Conservation (phyloP, 2,329 filamentous ascomycete genomes). For the Helotiales sp. region DNA sequence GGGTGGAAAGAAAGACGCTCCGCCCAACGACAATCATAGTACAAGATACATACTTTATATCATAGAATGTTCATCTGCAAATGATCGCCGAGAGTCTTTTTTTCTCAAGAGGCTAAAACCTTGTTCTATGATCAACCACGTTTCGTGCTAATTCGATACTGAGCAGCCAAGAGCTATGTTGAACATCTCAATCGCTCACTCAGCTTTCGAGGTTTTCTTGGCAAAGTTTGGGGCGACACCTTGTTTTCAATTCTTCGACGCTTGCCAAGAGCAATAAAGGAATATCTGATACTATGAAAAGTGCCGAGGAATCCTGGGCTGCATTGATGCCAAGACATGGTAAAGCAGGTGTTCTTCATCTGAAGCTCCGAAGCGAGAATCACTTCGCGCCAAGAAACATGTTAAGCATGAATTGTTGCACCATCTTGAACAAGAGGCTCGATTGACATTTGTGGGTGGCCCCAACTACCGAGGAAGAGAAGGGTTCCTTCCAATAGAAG, state of each 20-base stretch:
- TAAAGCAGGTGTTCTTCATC: background rate
- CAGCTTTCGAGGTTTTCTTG: background rate
- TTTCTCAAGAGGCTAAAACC: too few relatives aligned
- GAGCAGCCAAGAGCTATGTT: background rate
- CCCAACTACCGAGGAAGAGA: too few relatives aligned
- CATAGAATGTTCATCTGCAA: too few relatives aligned
- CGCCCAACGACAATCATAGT: too few relatives aligned
- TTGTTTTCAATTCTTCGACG: background rate
- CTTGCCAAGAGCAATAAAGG: background rate
- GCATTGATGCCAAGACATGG: background rate
- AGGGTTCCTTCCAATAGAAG: background rate
- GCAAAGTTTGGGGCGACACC: background rate
- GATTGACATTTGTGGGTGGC: too few relatives aligned
- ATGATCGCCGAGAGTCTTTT: too few relatives aligned
- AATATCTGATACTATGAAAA: background rate
- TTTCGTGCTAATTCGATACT: background rate
- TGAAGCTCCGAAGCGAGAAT: background rate
- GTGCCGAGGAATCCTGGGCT: background rate
- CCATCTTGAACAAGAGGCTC: too few relatives aligned
- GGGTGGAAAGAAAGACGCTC: too few relatives aligned
- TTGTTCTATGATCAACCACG: background rate
- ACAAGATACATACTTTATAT: too few relatives aligned
- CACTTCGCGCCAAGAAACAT: background rate
- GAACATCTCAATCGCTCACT: background rate
- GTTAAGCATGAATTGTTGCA: background rate